These are phyloP conservation scores for Dipteronia dyeriana DNA, from an alignment of 345 rosid species.

Conservation along the genomic window DNA sequence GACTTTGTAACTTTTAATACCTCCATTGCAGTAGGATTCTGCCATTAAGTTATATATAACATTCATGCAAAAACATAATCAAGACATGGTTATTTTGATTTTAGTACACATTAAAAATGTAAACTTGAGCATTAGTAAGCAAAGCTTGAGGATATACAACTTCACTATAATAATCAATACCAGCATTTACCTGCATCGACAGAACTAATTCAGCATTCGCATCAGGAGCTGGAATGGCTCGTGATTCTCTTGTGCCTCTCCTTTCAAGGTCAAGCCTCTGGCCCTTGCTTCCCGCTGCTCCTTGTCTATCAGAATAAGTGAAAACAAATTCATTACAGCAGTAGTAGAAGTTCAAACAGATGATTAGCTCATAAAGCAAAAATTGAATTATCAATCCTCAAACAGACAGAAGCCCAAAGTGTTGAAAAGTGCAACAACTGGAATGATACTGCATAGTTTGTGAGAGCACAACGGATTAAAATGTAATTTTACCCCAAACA, in stretches of 20 bases:
- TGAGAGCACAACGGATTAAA: background rate
- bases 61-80: background rate
- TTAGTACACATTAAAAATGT: background rate
- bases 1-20: background rate
- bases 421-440: background rate
- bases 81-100: background rate
- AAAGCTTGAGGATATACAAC: background rate
- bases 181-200: constrained; percentile 73
- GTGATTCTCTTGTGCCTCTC: constrained; percentile 78
- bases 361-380: constrained; percentile 5
- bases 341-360: background rate
- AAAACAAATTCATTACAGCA: constrained; percentile 15
- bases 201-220: constrained; percentile 86
- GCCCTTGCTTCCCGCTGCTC: constrained; percentile 69
- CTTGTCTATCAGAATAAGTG: constrained; percentile 58
- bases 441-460: background rate
- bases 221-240: constrained; percentile 94
- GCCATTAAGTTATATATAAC: background rate
- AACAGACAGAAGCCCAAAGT: constrained; percentile 1
- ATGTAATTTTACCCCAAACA: background rate
- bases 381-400: background rate
- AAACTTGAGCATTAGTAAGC: background rate
- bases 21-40: background rate
- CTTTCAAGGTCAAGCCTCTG: constrained; percentile 69
- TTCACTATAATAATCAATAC: background rate